Evolutionary conservation across 148 eudicot genomes (phyloP).

Genomic region (Camellia lanceoleosa): DNA sequence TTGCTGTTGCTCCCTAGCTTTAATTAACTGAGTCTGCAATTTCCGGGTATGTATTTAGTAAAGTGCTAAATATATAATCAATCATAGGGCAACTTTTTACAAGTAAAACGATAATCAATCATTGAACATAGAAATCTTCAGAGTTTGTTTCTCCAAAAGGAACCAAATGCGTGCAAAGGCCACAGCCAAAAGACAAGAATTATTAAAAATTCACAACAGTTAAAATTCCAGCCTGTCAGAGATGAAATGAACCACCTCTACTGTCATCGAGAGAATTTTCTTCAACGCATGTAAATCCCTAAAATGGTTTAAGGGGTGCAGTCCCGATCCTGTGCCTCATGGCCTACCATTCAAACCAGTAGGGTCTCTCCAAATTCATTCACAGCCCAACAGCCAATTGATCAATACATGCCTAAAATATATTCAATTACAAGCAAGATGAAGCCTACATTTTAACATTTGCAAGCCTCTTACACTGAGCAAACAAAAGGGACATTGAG

Average conservation of each 20-base stretch:
- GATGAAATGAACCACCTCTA: background rate
- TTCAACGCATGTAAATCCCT: background rate
- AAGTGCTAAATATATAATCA: background rate
- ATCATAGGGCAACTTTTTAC: background rate
- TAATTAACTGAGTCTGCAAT: constrained; percentile 46
- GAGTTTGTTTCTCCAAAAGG: background rate
- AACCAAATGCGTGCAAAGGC: background rate
- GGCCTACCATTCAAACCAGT: background rate
- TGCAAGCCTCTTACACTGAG: background rate
- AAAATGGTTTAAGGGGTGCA: background rate
- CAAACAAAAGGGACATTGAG: background rate
- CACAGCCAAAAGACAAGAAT: background rate
- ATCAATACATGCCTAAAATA: background rate
- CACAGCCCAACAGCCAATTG: background rate
- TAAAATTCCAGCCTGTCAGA: background rate
- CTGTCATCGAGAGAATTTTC: background rate
- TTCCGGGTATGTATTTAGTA: background rate
- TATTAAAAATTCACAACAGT: background rate
- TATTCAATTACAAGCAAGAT: background rate
- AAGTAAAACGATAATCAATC: background rate
- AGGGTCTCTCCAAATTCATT: background rate
- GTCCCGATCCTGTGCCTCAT: background rate
- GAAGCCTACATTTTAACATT: background rate
- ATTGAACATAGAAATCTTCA: background rate
- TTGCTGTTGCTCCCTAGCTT: constrained; percentile 59